Conservation (phyloP, 2,329 filamentous ascomycete genomes). For the Fusarium oxysporum region DNA sequence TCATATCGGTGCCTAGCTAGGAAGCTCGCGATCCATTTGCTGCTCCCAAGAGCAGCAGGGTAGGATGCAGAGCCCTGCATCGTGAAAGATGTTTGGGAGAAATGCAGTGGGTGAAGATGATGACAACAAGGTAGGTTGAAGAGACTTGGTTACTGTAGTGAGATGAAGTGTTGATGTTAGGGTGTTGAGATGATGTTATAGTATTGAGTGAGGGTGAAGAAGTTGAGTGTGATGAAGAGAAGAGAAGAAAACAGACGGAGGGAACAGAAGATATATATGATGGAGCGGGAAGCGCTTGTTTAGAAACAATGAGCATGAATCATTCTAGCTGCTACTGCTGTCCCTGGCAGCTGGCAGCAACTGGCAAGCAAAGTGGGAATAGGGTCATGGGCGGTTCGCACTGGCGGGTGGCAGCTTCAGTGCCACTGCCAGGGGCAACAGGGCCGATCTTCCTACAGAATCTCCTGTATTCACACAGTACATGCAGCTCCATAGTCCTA, state of each 20-base stretch:
- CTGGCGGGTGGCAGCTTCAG: neutral
- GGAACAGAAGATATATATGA: neutral
- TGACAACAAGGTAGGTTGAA: neutral
- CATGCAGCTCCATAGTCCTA: neutral
- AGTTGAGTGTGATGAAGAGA: neutral
- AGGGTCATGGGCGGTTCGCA: neutral
- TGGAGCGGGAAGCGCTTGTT: neutral
- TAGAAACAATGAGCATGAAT: neutral
- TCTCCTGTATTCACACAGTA: neutral
- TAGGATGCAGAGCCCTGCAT: constrained; percentile 25
- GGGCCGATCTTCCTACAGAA: neutral
- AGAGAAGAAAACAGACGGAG: neutral
- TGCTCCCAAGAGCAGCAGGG: constrained; percentile 20
- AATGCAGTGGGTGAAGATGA: neutral
- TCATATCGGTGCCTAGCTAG: neutral
- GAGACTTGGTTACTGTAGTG: neutral
- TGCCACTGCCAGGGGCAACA: neutral
- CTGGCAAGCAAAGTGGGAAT: constrained; percentile 10
- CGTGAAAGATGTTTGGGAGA: neutral
- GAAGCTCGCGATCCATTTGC: constrained; percentile 12
- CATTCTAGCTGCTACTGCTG: neutral
- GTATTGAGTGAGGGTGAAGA: neutral
- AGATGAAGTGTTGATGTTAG: neutral
- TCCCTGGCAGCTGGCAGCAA: neutral
- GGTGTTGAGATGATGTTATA: neutral